phyloP scores from a whole-genome alignment of 176 grass and related monocot species.

The Avena eriantha region DNA sequence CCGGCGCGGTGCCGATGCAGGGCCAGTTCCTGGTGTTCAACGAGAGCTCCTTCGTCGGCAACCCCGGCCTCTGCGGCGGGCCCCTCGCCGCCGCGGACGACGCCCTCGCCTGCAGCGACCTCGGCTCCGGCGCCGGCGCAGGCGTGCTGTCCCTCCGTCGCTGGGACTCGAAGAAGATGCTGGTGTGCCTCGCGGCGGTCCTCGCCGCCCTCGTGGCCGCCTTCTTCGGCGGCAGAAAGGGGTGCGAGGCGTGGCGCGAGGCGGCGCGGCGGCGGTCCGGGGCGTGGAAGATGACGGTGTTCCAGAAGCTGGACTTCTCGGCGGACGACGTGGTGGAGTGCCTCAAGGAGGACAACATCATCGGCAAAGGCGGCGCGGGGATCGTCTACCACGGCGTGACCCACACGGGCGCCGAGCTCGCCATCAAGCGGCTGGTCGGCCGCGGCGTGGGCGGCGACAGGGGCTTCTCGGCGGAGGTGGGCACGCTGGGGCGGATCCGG shows the following conservation, averaged over 20 bases:
- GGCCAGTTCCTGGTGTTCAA: slow-evolving; percentile 94
- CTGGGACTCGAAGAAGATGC: slow-evolving; percentile 43
- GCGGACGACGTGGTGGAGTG: slow-evolving; percentile 83
- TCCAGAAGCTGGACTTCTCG: slow-evolving; percentile 83
- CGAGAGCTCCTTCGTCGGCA: slow-evolving; percentile 71
- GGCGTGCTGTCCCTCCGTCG: background rate
- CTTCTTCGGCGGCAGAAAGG: slow-evolving; percentile 25
- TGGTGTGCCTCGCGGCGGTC: slow-evolving; percentile 39
- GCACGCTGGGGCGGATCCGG: slow-evolving; percentile 79
- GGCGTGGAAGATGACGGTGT: slow-evolving; percentile 84
- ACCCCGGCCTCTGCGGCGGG: slow-evolving; percentile 61
- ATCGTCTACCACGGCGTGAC: slow-evolving; percentile 87
- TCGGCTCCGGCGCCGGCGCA: background rate
- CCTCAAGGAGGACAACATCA: slow-evolving; percentile 88
- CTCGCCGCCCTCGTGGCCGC: background rate
- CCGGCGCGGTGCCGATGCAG: slow-evolving; percentile 61
- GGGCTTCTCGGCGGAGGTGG: slow-evolving; percentile 86
- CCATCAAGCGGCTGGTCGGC: slow-evolving; percentile 76
- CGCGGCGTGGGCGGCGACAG: slow-evolving; percentile 63
- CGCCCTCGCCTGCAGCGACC: background rate
- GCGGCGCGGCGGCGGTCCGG: slow-evolving; percentile 43
- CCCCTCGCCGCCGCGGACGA: slow-evolving; percentile 26
- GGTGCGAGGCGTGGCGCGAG: slow-evolving; percentile 46
- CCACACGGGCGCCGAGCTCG: slow-evolving; percentile 54
- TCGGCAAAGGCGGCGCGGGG: slow-evolving; percentile 91